These are phyloP conservation scores for Xylaria sp. DNA, from an alignment of 2,329 filamentous ascomycete species.

Conservation along the genomic window DNA sequence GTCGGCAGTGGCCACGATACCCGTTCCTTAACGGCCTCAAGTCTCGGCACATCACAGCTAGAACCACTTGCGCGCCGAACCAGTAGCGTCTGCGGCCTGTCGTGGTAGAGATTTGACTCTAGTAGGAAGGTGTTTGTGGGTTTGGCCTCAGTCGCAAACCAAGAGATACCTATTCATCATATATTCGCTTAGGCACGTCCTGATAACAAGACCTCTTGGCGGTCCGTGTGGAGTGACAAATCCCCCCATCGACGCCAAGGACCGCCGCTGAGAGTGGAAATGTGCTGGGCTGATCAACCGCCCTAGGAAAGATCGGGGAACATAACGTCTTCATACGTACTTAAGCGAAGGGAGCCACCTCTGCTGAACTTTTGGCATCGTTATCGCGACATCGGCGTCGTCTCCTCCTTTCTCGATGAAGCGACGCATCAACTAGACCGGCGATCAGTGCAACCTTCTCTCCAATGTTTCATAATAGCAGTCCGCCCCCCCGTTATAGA, in stretches of 20 bases:
- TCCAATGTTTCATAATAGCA: slow-evolving; percentile 13
- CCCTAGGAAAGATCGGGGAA: background rate
- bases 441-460: background rate
- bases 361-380: background rate
- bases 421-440: background rate
- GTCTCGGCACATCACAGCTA: slow-evolving; percentile 15
- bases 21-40: slow-evolving; percentile 4
- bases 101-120: slow-evolving; percentile 14
- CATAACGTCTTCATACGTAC: background rate
- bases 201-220: slow-evolving; percentile 31
- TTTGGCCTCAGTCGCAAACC: slow-evolving; percentile 12
- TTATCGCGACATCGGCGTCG: background rate
- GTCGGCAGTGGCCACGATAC: slow-evolving; percentile 10
- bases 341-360: slow-evolving; percentile 4
- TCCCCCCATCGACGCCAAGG: slow-evolving; percentile 25
- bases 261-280: background rate
- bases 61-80: background rate
- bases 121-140: slow-evolving; percentile 30
- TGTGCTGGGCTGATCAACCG: background rate
- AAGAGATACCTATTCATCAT: slow-evolving; percentile 10
- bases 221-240: slow-evolving; percentile 28
- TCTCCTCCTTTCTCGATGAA: background rate
- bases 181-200: slow-evolving; percentile 27
- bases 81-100: slow-evolving; percentile 3
- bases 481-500: background rate